Percentiles rank a stretch among this genome's conserved stretches.
Evolutionary conservation across 352 stramenopile genomes (phyloP).

Genomic region (Lagenidium giganteum): DNA sequence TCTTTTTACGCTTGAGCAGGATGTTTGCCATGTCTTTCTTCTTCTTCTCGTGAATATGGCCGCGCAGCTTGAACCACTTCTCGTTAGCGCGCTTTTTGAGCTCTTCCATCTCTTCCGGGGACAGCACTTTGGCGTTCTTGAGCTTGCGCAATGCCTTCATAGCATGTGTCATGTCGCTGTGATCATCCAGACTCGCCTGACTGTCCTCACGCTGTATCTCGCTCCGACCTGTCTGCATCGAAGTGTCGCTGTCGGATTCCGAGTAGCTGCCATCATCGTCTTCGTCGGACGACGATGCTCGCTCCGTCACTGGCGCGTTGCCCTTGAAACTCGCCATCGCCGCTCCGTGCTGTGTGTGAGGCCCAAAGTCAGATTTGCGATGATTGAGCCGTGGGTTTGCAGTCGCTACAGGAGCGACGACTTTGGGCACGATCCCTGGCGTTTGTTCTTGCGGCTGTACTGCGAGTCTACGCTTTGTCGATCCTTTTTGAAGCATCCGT

Average conservation of each 20-base stretch:
- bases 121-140: slow-evolving; percentile 55
- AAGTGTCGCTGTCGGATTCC: background rate
- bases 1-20: slow-evolving; percentile 75
- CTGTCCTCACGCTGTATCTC: no score
- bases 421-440: no score
- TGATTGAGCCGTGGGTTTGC: no score
- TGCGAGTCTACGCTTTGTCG: no score
- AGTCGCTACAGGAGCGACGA: no score
- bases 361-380: no score
- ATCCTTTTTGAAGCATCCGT: no score
- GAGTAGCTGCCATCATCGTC: slow-evolving; percentile 11
- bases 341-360: no score
- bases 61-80: slow-evolving; percentile 70
- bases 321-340: no score
- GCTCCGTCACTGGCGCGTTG: background rate
- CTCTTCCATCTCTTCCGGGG: slow-evolving; percentile 47
- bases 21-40: slow-evolving; percentile 76
- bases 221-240: no score
- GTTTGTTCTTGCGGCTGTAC: no score
- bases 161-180: slow-evolving; percentile 37
- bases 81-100: slow-evolving; percentile 55
- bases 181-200: no score
- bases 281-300: background rate
- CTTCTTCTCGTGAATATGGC: slow-evolving; percentile 71
- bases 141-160: slow-evolving; percentile 66